phyloP scores from a whole-genome alignment of 1,284 basidiomycete species.

The Naganishia liquefaciens region DNA sequence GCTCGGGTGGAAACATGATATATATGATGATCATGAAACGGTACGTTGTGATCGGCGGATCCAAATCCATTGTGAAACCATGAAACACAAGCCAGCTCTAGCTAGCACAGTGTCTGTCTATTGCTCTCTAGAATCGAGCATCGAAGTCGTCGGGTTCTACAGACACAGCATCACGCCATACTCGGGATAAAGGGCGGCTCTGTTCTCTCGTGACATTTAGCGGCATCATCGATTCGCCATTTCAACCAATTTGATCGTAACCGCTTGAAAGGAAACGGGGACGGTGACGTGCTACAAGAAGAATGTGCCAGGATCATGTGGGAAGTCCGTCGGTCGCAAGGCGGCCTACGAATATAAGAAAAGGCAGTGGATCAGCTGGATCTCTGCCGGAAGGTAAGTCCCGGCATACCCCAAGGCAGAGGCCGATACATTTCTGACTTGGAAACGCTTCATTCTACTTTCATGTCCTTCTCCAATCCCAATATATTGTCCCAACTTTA shows the following conservation, averaged over 20 bases:
- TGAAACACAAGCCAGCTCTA: no score
- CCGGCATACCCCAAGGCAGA: neutral
- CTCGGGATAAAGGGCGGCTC: neutral
- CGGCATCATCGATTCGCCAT: neutral
- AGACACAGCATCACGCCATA: slow-evolving; percentile 3
- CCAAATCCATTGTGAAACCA: slow-evolving; percentile 1
- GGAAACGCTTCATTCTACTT: neutral
- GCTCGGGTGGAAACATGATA: no score
- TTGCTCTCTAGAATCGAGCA: no score
- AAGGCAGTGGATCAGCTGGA: slow-evolving; percentile 10
- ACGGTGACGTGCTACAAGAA: slow-evolving; percentile 4
- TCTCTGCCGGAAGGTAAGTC: slow-evolving; percentile 24
- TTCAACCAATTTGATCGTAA: neutral
- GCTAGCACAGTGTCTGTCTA: no score
- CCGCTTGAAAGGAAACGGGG: neutral
- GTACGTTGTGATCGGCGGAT: neutral
- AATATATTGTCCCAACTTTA: slow-evolving; percentile 42
- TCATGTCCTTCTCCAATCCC: slow-evolving; percentile 34
- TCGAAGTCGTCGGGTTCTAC: neutral
- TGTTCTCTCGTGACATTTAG: no score
- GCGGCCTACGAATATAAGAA: slow-evolving; percentile 13
- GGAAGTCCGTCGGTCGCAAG: neutral
- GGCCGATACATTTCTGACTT: no score
- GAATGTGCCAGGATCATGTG: slow-evolving; percentile 2
- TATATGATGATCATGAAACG: no score